Conservation (phyloP, 768 basidiomycete species). For the Suillus subaureus region DNA sequence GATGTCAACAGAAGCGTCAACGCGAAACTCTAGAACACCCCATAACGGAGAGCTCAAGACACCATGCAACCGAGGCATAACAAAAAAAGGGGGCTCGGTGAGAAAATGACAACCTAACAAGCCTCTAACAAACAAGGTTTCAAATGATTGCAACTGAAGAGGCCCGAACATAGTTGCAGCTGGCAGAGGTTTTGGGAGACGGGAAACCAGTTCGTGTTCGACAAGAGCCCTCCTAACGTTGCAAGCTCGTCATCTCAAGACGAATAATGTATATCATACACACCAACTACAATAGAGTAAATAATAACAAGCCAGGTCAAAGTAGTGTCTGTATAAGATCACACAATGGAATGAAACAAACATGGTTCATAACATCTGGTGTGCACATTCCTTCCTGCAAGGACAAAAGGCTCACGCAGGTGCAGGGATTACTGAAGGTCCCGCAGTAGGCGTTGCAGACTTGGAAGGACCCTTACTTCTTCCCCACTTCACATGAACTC, state of each 20-base stretch:
- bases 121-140: too few species aligned
- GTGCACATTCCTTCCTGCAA: not conserved
- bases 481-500: constrained; percentile 85
- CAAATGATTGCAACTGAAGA: too few species aligned
- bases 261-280: constrained; percentile 6
- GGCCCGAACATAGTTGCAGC: too few species aligned
- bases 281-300: not conserved
- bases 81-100: too few species aligned
- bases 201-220: too few species aligned
- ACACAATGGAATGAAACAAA: constrained; percentile 4
- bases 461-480: constrained; percentile 57
- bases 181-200: too few species aligned
- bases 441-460: constrained; percentile 18
- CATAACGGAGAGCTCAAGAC: too few species aligned
- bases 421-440: constrained; percentile 12
- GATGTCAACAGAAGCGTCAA: too few species aligned
- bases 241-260: not conserved
- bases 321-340: not conserved
- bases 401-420: constrained; percentile 15
- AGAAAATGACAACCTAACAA: too few species aligned
- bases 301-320: not conserved
- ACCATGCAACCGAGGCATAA: too few species aligned
- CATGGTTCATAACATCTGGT: not conserved
- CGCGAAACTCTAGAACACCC: too few species aligned
- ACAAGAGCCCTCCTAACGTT: too few species aligned